Conservation (phyloP, 495 filamentous ascomycete genomes). For the Xylaria flabelliformis region DNA sequence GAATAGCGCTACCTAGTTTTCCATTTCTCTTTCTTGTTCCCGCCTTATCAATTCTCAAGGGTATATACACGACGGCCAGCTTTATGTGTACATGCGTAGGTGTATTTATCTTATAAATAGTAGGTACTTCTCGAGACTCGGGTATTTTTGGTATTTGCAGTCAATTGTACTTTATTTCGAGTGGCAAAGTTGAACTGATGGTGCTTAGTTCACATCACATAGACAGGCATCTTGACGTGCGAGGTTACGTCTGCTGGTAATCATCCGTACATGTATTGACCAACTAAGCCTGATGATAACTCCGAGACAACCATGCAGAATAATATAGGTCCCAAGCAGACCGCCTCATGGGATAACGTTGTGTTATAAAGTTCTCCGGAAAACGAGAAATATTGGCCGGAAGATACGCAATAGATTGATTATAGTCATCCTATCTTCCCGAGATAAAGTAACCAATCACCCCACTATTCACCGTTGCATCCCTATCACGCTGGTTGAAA, state of each 20-base stretch:
- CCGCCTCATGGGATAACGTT: neutral
- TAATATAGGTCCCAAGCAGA: neutral
- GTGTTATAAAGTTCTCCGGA: neutral
- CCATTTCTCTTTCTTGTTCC: neutral
- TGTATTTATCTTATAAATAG: too few relatives aligned
- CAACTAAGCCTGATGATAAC: neutral
- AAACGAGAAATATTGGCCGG: neutral
- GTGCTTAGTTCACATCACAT: neutral
- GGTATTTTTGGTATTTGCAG: neutral
- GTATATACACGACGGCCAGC: neutral
- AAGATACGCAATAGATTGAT: constrained; percentile 7
- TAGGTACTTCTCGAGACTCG: neutral
- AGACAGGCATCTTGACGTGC: neutral
- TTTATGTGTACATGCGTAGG: neutral
- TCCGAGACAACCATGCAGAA: neutral
- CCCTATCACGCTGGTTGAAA: neutral
- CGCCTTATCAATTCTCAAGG: neutral
- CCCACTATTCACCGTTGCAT: neutral
- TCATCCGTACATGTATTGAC: neutral
- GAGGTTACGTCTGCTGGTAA: neutral
- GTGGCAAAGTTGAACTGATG: neutral
- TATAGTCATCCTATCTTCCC: constrained; percentile 9
- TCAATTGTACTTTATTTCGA: neutral
- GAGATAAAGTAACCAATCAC: neutral
- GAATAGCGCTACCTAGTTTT: neutral